Percentiles rank a stretch among this genome's conserved stretches.
Conservation (phyloP, 2,329 filamentous ascomycete genomes). For the Fusarium domesticum region DNA sequence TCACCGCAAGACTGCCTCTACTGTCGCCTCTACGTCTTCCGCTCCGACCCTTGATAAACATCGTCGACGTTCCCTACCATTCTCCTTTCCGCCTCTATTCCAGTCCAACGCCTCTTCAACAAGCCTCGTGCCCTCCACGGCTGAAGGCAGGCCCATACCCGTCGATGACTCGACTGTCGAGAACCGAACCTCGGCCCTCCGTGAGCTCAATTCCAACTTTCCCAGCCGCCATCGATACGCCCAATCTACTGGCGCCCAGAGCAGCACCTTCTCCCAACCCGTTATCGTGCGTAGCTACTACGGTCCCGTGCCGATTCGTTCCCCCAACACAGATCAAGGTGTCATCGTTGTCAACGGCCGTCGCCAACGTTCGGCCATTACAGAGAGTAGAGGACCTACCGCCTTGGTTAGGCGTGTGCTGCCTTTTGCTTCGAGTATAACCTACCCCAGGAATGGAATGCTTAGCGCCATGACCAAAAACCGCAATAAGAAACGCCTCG, state of each 20-base stretch:
- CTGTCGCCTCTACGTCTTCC: constrained; percentile 26
- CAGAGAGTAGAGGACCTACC: constrained; percentile 30
- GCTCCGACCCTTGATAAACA: constrained; percentile 22
- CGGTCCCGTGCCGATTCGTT: constrained; percentile 40
- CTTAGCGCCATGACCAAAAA: constrained; percentile 44
- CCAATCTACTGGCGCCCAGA: constrained; percentile 54
- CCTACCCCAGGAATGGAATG: constrained; percentile 38
- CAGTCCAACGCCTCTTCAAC: constrained; percentile 51
- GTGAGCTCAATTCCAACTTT: constrained; percentile 57
- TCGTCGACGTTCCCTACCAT: constrained; percentile 41
- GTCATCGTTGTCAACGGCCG: constrained; percentile 31
- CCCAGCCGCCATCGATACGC: constrained; percentile 56
- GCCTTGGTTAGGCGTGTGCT: constrained; percentile 31
- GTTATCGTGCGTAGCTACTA: constrained; percentile 64
- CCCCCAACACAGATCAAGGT: constrained; percentile 30
- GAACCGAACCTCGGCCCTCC: constrained; percentile 57
- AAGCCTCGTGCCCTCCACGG: constrained; percentile 53
- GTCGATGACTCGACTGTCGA: constrained; percentile 55
- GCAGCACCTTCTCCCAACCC: constrained; percentile 61
- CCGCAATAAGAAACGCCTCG: constrained; percentile 38
- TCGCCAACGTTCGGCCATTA: constrained; percentile 25
- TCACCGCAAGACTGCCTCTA: constrained; percentile 21
- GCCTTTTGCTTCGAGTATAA: constrained; percentile 33
- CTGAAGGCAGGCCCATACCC: constrained; percentile 53
- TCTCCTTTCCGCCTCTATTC: constrained; percentile 48